Conservation (phyloP, 176 grass and related monocot genomes). For the Pharus latifolius region DNA sequence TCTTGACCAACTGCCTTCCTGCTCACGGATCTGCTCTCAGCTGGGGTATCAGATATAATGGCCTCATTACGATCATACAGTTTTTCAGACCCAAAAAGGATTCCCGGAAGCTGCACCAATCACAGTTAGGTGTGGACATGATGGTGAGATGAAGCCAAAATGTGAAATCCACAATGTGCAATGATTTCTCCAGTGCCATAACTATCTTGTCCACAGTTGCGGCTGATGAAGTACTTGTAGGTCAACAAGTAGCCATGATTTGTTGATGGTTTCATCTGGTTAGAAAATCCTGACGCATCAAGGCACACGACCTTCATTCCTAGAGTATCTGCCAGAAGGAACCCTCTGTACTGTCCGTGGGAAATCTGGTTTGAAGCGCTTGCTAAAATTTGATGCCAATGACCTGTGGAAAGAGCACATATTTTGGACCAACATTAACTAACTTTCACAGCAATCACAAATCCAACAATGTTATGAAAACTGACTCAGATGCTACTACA, state of each 20-base stretch:
- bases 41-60: background rate
- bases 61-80: too few species aligned
- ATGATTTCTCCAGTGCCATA: background rate
- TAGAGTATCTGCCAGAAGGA: slow-evolving; percentile 33
- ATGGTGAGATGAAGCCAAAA: background rate
- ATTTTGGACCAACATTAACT: background rate
- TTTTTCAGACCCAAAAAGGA: too few species aligned
- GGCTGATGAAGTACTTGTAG: background rate
- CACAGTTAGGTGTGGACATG: background rate
- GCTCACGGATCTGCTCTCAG: background rate
- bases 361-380: slow-evolving; percentile 40
- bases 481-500: background rate
- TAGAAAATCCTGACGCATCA: background rate
- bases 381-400: slow-evolving; percentile 17
- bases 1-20: background rate
- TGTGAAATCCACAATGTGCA: background rate
- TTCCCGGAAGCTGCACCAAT: background rate
- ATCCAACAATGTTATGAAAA: background rate
- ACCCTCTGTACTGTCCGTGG: slow-evolving; percentile 15
- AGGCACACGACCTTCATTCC: slow-evolving; percentile 6
- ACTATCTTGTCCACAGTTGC: background rate
- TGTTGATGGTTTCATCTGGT: background rate
- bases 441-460: background rate
- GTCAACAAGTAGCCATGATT: background rate
- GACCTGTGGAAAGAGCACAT: slow-evolving; percentile 21